Base-by-base conservation (phyloP, 257 asterid genomes). In the Voacanga thouarsii region DNA sequence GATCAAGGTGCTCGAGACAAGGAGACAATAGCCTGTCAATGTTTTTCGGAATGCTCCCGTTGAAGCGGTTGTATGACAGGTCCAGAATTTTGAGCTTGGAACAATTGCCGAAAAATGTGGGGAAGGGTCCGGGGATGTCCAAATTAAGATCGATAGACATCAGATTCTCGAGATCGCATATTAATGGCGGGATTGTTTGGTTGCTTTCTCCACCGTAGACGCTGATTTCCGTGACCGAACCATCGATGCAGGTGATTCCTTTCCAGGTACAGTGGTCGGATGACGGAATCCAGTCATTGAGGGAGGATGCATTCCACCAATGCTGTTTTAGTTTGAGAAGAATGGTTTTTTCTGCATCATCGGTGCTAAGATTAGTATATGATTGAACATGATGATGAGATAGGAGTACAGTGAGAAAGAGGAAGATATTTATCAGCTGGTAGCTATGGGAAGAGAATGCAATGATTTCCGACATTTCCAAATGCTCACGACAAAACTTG, bases 261-360 rank as follows among this genome's bases (percentile, higher is more conserved):
- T 89, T 87, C 98, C 98, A 94, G 7, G 74, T 51, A 87, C 96
- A 94, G 80, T 87, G 98, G 72, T 85, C 81, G 2, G 86, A 75
- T 21, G 94, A 81, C 0, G 80, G 37, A 1, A 56, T 80, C 97
- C 97, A 92, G 83, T 84, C 88, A 71, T 60, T 24, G 79, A 94
- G 83, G 71, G 80, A 66, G 71, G 93, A 45, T 60, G 94, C 89
- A 65, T 82, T 74, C 74, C 79, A 75, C 94, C 94, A 92, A 77
- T 84, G 82, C 2, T 83, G 82, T 77, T 88, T 87, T 57, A 94
- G 88, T 15, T 64, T 45, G 43, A 92, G 87, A 43, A 94, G 92
- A 74, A 83, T 88, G 78, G 87, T 10, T 9, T 45, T 82, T 83
- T 92, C 98, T 78, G 37, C 37, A 33, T 81, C 8, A 56, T 18